These are phyloP conservation scores for Xylaria sp. DNA, from an alignment of 2,329 filamentous ascomycete species.

Conservation along the genomic window DNA sequence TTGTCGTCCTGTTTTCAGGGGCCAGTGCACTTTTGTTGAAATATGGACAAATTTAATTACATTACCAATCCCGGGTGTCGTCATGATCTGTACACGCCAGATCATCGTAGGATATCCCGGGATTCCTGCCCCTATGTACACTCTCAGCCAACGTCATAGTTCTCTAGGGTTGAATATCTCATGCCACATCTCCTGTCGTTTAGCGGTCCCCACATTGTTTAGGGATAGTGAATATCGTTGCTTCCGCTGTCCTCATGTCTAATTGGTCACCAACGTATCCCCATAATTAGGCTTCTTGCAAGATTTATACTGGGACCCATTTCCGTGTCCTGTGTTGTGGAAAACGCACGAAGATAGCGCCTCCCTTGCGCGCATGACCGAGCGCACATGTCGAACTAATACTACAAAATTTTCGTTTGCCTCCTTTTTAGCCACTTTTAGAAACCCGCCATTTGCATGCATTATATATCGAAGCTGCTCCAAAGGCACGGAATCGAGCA, in stretches of 20 bases:
- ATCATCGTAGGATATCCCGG: constrained; percentile 26
- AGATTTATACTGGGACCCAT: constrained; percentile 12
- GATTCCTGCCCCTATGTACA: constrained; percentile 38
- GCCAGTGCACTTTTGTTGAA: constrained; percentile 38
- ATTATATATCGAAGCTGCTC: constrained; percentile 39
- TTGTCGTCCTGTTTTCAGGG: neutral
- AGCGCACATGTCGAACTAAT: constrained; percentile 30
- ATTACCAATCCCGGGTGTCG: constrained; percentile 35
- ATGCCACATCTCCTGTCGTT: neutral
- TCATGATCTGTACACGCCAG: constrained; percentile 5
- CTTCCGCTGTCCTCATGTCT: constrained; percentile 17
- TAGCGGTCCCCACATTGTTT: neutral
- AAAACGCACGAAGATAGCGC: constrained; percentile 20
- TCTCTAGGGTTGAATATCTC: constrained; percentile 27
- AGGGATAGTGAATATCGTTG: constrained; percentile 15
- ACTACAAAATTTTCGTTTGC: constrained; percentile 34
- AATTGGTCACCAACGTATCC: constrained; percentile 6
- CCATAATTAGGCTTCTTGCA: constrained; percentile 2
- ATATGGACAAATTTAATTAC: constrained; percentile 38
- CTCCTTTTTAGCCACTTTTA: constrained; percentile 26
- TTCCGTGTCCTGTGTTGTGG: constrained; percentile 6
- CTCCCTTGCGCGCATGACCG: constrained; percentile 25
- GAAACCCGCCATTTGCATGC: constrained; percentile 25
- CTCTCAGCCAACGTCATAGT: neutral
- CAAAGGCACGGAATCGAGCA: constrained; percentile 24